A percentile compares a stretch with the other conserved stretches of the same genome.
These are phyloP conservation scores for Claviceps sp. DNA, from an alignment of 2,329 filamentous ascomycete genomes.

Conservation along the genomic window DNA sequence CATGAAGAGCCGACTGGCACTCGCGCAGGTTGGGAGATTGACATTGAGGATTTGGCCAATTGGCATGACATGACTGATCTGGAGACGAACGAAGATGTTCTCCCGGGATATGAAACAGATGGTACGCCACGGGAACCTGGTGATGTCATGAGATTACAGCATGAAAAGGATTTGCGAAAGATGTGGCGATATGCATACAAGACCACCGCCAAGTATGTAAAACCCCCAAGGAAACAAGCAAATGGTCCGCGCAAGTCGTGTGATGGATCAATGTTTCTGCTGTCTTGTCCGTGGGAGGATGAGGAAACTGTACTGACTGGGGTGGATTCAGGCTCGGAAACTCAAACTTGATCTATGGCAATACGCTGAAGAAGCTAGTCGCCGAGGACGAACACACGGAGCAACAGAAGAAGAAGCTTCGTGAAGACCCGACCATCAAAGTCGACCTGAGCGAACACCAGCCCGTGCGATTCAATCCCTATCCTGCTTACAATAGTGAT, in stretches of 20 bases:
- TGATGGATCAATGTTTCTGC: not conserved
- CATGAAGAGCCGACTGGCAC: constrained; percentile 9
- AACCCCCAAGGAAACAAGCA: not conserved
- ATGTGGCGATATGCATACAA: constrained; percentile 27
- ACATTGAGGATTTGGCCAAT: constrained; percentile 20
- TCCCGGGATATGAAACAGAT: constrained; percentile 24
- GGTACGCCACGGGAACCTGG: constrained; percentile 20
- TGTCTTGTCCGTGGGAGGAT: not conserved
- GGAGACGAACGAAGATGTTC: constrained; percentile 21
- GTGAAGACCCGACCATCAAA: constrained; percentile 19
- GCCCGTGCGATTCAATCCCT: constrained; percentile 53
- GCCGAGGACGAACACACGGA: constrained; percentile 24
- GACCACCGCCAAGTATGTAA: constrained; percentile 26
- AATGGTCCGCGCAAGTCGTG: too few relatives aligned
- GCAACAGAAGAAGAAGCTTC: constrained; percentile 17
- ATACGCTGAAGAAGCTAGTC: constrained; percentile 35
- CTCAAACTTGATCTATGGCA: constrained; percentile 43
- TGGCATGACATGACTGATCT: constrained; percentile 23
- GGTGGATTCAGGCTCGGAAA: constrained; percentile 20
- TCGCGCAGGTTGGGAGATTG: constrained; percentile 19
- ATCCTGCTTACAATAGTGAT: constrained; percentile 53
- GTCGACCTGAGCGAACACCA: constrained; percentile 29
- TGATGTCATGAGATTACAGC: constrained; percentile 20
- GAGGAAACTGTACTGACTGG: not conserved
- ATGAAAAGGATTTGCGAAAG: constrained; percentile 30